These are phyloP conservation scores for Cutaneotrichosporon sp. DNA, from an alignment of 1,284 basidiomycete genomes.

Conservation along the genomic window DNA sequence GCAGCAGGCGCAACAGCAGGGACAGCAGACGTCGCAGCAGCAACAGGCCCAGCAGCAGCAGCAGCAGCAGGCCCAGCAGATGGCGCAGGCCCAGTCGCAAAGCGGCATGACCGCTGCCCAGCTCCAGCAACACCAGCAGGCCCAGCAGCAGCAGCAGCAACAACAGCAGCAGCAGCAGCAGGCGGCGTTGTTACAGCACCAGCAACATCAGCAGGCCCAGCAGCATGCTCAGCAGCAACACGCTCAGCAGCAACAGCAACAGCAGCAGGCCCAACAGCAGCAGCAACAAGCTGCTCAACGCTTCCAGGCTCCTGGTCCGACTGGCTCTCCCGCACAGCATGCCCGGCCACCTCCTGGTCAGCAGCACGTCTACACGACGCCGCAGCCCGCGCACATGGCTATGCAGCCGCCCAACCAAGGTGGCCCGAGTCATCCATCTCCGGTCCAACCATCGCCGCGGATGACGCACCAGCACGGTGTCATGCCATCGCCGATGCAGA, in stretches of 20 bases:
- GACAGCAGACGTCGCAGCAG: slow-evolving; percentile 8
- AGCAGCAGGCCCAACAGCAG: slow-evolving; percentile 15
- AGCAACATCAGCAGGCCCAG: slow-evolving; percentile 18
- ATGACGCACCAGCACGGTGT: slow-evolving; percentile 27
- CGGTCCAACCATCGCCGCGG: slow-evolving; percentile 29
- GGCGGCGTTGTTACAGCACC: background rate
- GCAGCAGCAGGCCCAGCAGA: slow-evolving; percentile 15
- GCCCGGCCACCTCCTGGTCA: slow-evolving; percentile 23
- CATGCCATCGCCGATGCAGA: slow-evolving; percentile 37
- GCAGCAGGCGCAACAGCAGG: slow-evolving; percentile 16
- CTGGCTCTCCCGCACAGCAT: slow-evolving; percentile 26
- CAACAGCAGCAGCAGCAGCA: slow-evolving; percentile 8
- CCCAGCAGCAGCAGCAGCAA: slow-evolving; percentile 6
- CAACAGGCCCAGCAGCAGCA: slow-evolving; percentile 3
- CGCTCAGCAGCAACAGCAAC: slow-evolving; percentile 19
- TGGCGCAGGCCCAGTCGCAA: slow-evolving; percentile 8
- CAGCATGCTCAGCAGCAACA: slow-evolving; percentile 13
- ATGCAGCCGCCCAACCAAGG: slow-evolving; percentile 24
- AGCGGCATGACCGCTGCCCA: slow-evolving; percentile 5
- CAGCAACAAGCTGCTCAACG: slow-evolving; percentile 15
- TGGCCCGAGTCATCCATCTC: slow-evolving; percentile 26
- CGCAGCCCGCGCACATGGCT: slow-evolving; percentile 16
- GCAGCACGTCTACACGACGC: slow-evolving; percentile 26
- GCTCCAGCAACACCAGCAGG: slow-evolving; percentile 5
- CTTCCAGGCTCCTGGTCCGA: slow-evolving; percentile 15